phyloP scores from a whole-genome alignment of 768 basidiomycete species.

The Macrolepiota fuliginosa region DNA sequence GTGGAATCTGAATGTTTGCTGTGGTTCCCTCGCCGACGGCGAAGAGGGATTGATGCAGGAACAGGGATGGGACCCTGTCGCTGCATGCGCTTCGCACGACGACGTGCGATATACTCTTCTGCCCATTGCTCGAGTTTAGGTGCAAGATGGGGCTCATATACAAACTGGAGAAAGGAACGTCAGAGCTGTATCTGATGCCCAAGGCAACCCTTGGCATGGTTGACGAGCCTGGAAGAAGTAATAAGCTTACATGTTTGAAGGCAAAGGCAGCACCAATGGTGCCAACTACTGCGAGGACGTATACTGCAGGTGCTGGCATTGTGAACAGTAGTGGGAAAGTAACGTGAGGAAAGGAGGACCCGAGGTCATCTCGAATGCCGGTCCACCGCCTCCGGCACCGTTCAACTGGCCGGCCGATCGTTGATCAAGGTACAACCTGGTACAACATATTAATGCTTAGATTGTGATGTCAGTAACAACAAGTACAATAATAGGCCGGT shows the following conservation, averaged over 20 bases:
- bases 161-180: conserved; percentile 39
- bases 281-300: conserved; percentile 48
- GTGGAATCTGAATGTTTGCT: conserved; percentile 21
- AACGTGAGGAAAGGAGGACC: neutral
- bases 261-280: conserved; percentile 48
- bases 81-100: conserved; percentile 25
- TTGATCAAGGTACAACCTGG: neutral
- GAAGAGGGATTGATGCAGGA: conserved; percentile 18
- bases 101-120: conserved; percentile 33
- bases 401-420: neutral
- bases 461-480: too few species aligned
- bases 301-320: conserved; percentile 43
- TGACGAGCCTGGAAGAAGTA: neutral
- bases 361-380: neutral
- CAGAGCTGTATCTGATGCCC: conserved; percentile 18
- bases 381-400: neutral
- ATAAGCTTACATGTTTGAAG: conserved; percentile 53
- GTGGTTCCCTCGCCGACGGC: conserved; percentile 16
- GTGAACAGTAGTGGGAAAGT: neutral
- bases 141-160: conserved; percentile 70
- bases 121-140: conserved; percentile 53
- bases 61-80: conserved; percentile 22
- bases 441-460: too few species aligned
- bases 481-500: too few species aligned
- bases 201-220: conserved; percentile 7